Base-by-base conservation (phyloP, 345 rosid genomes). In the Odontarrhena argentea region DNA sequence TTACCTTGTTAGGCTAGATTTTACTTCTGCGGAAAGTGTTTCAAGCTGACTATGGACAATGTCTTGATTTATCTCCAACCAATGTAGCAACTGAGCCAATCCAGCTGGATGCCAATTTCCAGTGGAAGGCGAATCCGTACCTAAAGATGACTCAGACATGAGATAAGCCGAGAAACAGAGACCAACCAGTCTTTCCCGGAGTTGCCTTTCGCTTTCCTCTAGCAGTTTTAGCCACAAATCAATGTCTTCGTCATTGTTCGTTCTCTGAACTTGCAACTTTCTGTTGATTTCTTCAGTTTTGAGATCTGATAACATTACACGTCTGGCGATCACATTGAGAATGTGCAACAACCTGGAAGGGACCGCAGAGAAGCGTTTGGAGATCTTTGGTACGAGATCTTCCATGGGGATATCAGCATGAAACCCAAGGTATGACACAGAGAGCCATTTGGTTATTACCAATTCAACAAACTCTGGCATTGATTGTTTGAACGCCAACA, bases 331-430 rank as follows among this genome's bases (percentile, higher is more conserved):
- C 43, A 83, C 74, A 51, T 91, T 88, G 46, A 94, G 82, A 54
- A 87, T 82, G 65, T 94, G 96, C 83, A 94, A 76, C 56, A 69
- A 75, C 75, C 96, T 88, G 24, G 91, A 80, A 45, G 89, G 55
- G 50, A 80, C 74, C 61, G 72, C 71, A 47, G 88, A 72, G 30
- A 85, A 65, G 70, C 70, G 71, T 76, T 66, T 64, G 45, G 78
- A 60, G 60, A 83, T 67, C 41, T 49, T 64, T n/a, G 78, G 74
- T 70, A 81, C 64, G 44, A 86, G 68, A 68, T 75, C 80, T 75
- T 80, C 76, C 42, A 73, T 49, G 9, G 86, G 48, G 44, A 79
- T 77, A 61, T 69, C 70, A 54, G 56, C 62, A 50, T 77, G 58
- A 11, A 80, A 79, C 32, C 80, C 89, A 41, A 70, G 55, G 69